Evolutionary conservation across 2,329 filamentous ascomycete species (phyloP).

Genomic region (Fusarium chlamydosporum): DNA sequence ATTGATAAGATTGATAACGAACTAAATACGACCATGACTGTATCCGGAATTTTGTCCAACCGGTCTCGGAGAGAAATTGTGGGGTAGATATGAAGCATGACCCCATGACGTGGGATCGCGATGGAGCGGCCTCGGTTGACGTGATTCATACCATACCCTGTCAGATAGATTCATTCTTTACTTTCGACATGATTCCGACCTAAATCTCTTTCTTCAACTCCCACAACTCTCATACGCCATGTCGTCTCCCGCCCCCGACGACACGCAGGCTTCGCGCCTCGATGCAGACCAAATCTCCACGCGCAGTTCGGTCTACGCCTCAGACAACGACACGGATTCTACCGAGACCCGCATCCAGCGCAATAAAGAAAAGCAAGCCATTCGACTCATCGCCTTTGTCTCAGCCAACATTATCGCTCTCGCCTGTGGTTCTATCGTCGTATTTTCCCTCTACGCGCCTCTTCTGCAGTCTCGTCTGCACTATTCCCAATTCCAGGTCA

Average conservation of each 20-base stretch:
- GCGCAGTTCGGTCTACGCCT: slow-evolving; percentile 45
- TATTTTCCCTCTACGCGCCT: slow-evolving; percentile 94
- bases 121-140: slow-evolving; percentile 31
- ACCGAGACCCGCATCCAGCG: slow-evolving; percentile 45
- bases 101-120: slow-evolving; percentile 44
- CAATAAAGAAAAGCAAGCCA: slow-evolving; percentile 51
- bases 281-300: slow-evolving; percentile 49
- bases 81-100: slow-evolving; percentile 27
- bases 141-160: slow-evolving; percentile 28
- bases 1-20: slow-evolving; percentile 25
- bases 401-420: slow-evolving; percentile 72
- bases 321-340: slow-evolving; percentile 38
- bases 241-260: slow-evolving; percentile 41
- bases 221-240: slow-evolving; percentile 24
- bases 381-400: slow-evolving; percentile 65
- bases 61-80: slow-evolving; percentile 34
- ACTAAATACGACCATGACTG: not conserved
- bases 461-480: slow-evolving; percentile 87
- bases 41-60: slow-evolving; percentile 19
- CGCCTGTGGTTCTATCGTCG: slow-evolving; percentile 91
- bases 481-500: slow-evolving; percentile 94
- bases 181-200: slow-evolving; percentile 25
- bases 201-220: slow-evolving; percentile 3
- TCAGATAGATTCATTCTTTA: slow-evolving; percentile 1
- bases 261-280: slow-evolving; percentile 36